Base-by-base conservation (phyloP, 2,329 filamentous ascomycete genomes). In the Ophiostoma angusticollis region DNA sequence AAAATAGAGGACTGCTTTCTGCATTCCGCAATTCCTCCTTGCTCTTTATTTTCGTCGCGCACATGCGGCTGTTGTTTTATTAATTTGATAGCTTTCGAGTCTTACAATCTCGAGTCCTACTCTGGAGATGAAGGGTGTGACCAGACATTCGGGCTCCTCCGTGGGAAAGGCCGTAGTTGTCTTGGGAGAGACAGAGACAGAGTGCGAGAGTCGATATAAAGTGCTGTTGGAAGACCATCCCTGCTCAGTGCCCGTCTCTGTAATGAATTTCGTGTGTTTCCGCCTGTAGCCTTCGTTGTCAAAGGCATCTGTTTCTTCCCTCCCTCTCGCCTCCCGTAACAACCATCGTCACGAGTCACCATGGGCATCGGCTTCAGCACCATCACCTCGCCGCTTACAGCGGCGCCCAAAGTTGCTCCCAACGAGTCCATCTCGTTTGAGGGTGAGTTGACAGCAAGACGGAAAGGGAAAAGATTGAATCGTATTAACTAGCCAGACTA, bases 401-500 rank as follows among this genome's bases (percentile, higher is more conserved):
- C 29, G 18, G 19, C 35, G 21, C 23, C 30, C 17, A 41, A 35
- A 28, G 23, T 34, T 16, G 1, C 18, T 2, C 27, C 39, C 4
- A 27, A 13, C 19, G 35, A 38, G 9, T 23, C 30, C 33, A 47
- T 49, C 7, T 40, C 45, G 4, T 46, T 49, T 32, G 43, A 47
- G 17, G 46, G 46, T 43, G 32, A 5, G 43, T 12, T 5, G 9
- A n/a, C 11, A 9, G 17, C 7, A 17, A 22, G 21, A 5, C 6
- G 11, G 12, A 16, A 16, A 9, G 9, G 4, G 23, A 14, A 16
- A 11, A 22, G 32, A n/a, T 19, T 17, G n/a, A n/a, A 5, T 32
- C 12, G 9, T 24, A 14, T 3, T 35, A 19, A 33, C 9, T 16
- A 64, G 5, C 5, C 27, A 66, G 68, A 73, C 50, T 65, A 64